Evolutionary conservation across 176 grass and related monocot species (phyloP).

Genomic region (Zoysia japonica): DNA sequence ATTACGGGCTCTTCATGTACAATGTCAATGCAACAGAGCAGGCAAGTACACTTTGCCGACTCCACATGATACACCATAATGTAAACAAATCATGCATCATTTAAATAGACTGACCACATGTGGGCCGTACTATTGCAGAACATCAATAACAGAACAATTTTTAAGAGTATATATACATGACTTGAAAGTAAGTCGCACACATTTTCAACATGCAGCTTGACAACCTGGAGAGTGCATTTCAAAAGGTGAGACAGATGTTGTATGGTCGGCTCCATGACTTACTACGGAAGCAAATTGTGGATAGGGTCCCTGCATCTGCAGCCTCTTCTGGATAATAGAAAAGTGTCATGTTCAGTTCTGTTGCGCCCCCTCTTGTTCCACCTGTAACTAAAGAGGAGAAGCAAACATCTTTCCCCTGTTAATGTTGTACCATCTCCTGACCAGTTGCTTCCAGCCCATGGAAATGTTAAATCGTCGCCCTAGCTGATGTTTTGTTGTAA

Average conservation of each 20-base stretch:
- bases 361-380: neutral
- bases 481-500: slow-evolving; percentile 8
- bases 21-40: slow-evolving; percentile 72
- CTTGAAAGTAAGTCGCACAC: neutral
- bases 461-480: neutral
- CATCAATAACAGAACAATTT: neutral
- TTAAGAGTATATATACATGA: neutral
- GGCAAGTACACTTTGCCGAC: slow-evolving; percentile 41
- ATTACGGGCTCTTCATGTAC: slow-evolving; percentile 81
- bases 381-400: neutral
- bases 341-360: neutral
- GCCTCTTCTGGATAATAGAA: neutral
- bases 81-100: slow-evolving; percentile 14
- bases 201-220: slow-evolving; percentile 41
- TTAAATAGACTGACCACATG: neutral
- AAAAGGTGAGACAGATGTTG: slow-evolving; percentile 59
- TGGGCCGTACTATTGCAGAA: neutral
- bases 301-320: slow-evolving; percentile 33
- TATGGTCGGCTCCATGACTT: slow-evolving; percentile 60
- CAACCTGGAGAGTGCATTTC: slow-evolving; percentile 57
- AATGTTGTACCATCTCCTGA: neutral
- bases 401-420: neutral
- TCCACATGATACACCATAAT: neutral
- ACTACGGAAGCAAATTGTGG: slow-evolving; percentile 61
- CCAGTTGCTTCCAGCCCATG: neutral